These are phyloP conservation scores for Catharanthus roseus DNA, from an alignment of 257 asterid genomes.

Conservation along the genomic window DNA sequence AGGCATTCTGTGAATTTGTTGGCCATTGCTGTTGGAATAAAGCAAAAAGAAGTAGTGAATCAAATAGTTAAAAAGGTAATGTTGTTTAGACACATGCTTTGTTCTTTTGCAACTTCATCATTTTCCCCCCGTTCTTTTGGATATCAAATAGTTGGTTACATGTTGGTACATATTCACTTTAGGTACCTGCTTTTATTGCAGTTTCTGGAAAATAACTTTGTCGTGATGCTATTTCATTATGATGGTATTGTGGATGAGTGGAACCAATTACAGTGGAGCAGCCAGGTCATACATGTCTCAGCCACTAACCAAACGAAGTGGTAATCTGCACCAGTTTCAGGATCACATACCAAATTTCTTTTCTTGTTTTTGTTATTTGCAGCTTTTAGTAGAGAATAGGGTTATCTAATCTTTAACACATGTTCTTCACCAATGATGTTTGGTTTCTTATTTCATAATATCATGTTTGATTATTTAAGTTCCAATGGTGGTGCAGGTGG, in stretches of 20 bases:
- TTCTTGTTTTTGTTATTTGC: too few relatives aligned
- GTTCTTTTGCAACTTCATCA: constrained; percentile 1
- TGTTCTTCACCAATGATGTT: background rate
- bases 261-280: constrained; percentile 58
- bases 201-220: constrained; percentile 58
- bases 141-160: background rate
- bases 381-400: too few relatives aligned
- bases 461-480: background rate
- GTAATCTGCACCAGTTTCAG: too few relatives aligned
- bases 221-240: constrained; percentile 83
- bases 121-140: background rate
- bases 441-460: background rate
- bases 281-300: constrained; percentile 59
- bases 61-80: constrained; percentile 64
- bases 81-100: constrained; percentile 3
- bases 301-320: constrained; percentile 80
- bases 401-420: background rate
- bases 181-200: constrained; percentile 23
- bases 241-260: constrained; percentile 73
- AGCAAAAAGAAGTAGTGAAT: constrained; percentile 55
- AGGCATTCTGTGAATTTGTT: constrained; percentile 38
- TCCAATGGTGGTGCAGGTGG: constrained; percentile 51
- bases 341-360: too few relatives aligned
- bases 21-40: constrained; percentile 79
- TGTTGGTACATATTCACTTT: background rate